phyloP scores from a whole-genome alignment of 345 rosid species.

The Luvunga scandens region DNA sequence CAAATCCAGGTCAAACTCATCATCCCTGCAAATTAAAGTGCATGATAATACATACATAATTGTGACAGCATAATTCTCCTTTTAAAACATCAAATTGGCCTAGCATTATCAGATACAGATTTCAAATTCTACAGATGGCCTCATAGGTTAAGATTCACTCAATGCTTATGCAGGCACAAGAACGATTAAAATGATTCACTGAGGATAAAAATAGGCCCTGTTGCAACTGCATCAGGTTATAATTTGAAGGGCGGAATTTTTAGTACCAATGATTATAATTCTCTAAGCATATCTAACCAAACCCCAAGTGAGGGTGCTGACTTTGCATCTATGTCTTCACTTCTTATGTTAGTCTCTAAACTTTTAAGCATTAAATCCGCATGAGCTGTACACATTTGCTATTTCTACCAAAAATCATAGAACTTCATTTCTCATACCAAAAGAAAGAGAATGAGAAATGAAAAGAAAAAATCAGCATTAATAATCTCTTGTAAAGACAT shows the following conservation, averaged over 20 bases:
- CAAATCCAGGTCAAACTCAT: conserved; percentile 87
- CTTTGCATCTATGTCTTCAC: neutral
- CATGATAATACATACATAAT: conserved; percentile 1
- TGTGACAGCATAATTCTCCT: neutral
- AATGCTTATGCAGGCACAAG: neutral
- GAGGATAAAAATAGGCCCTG: neutral
- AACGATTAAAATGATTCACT: neutral
- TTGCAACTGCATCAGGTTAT: neutral
- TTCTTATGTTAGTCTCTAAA: neutral
- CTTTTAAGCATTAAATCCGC: neutral
- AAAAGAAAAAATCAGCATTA: neutral
- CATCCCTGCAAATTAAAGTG: conserved; percentile 57
- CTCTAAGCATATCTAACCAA: neutral
- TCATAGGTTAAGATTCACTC: neutral
- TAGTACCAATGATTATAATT: neutral
- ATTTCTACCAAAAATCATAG: neutral
- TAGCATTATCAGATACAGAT: neutral
- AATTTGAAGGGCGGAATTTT: neutral
- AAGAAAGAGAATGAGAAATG: neutral
- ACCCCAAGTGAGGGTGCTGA: neutral
- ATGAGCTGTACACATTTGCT: neutral
- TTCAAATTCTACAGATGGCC: neutral
- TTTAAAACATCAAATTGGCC: neutral
- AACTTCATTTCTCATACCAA: neutral
- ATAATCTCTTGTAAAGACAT: neutral